Percentiles rank a stretch among this genome's conserved stretches.
Conservation (phyloP, 495 filamentous ascomycete species). For the Acidiella bohemica region DNA sequence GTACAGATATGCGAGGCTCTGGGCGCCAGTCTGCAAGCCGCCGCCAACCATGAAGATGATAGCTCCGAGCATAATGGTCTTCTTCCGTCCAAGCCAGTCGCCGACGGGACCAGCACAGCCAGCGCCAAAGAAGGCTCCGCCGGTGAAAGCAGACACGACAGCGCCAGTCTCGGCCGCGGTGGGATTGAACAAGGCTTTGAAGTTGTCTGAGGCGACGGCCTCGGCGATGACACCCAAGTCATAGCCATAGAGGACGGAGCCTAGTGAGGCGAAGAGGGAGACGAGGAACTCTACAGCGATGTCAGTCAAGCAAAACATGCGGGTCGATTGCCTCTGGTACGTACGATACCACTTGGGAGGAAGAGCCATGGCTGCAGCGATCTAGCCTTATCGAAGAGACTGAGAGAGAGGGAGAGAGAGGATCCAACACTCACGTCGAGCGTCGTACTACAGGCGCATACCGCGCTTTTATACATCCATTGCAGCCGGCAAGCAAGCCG, state of each 20-base stretch:
- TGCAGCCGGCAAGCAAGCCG: too few species aligned
- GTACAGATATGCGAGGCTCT: slow-evolving; percentile 26
- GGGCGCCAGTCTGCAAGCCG: slow-evolving; percentile 29
- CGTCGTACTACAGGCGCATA: too few species aligned
- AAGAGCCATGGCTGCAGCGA: slow-evolving; percentile 33
- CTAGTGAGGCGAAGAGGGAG: slow-evolving; percentile 29
- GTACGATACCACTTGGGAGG: slow-evolving; percentile 31
- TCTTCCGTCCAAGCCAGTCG: slow-evolving; percentile 35
- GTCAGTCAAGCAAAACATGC: background rate
- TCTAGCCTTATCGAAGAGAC: background rate
- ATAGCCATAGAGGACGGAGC: slow-evolving; percentile 32
- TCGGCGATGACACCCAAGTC: slow-evolving; percentile 32
- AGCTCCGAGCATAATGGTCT: slow-evolving; percentile 35
- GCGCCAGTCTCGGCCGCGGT: slow-evolving; percentile 45
- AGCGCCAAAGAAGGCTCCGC: slow-evolving; percentile 45
- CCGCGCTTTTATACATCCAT: too few species aligned
- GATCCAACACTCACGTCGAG: too few species aligned
- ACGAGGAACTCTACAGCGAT: slow-evolving; percentile 26
- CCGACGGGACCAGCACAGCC: slow-evolving; percentile 36
- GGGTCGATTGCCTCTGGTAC: background rate
- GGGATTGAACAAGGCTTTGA: slow-evolving; percentile 38
- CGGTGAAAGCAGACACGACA: slow-evolving; percentile 58
- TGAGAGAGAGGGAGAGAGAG: too few species aligned
- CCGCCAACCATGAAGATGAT: slow-evolving; percentile 30
- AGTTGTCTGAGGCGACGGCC: slow-evolving; percentile 29